A percentile compares a stretch with the other conserved stretches of the same genome.
Conservation (phyloP, 2,329 filamentous ascomycete species). For the Tothia fuscella region DNA sequence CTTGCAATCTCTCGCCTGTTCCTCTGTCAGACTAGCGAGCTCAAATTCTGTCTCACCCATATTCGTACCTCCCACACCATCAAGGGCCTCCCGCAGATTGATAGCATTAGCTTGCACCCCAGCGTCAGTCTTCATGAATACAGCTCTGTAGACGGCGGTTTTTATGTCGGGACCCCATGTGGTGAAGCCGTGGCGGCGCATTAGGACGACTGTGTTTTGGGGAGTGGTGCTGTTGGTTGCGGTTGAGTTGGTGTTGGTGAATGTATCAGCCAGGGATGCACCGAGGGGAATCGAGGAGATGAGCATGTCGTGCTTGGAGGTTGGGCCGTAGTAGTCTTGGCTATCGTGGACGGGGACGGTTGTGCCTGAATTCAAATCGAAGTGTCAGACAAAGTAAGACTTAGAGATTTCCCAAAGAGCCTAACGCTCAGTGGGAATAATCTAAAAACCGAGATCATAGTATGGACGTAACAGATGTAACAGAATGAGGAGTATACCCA, state of each 20-base stretch:
- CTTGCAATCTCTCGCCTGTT: not conserved
- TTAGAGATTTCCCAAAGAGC: not conserved
- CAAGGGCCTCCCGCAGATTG: not conserved
- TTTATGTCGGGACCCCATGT: slow-evolving; percentile 5
- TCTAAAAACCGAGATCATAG: too few species aligned
- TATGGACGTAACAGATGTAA: too few species aligned
- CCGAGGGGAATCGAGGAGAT: slow-evolving; percentile 26
- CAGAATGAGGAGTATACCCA: slow-evolving; percentile 19
- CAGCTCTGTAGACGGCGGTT: not conserved
- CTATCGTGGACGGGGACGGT: slow-evolving; percentile 25
- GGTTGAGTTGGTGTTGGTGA: slow-evolving; percentile 13
- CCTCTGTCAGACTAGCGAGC: not conserved
- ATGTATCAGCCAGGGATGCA: slow-evolving; percentile 23
- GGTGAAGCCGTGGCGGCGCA: slow-evolving; percentile 6
- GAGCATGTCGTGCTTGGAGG: slow-evolving; percentile 26
- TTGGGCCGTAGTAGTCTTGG: slow-evolving; percentile 16
- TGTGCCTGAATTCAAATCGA: slow-evolving; percentile 13
- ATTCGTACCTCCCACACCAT: not conserved
- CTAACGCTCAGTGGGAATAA: too few species aligned
- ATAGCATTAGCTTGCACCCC: not conserved
- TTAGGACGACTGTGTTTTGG: slow-evolving; percentile 2
- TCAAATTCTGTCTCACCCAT: not conserved
- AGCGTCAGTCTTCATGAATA: not conserved
- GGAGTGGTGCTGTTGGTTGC: not conserved
- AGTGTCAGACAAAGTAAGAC: not conserved